These are phyloP conservation scores for Massariosphaeria phaeospora DNA, from an alignment of 495 filamentous ascomycete species.

Conservation along the genomic window DNA sequence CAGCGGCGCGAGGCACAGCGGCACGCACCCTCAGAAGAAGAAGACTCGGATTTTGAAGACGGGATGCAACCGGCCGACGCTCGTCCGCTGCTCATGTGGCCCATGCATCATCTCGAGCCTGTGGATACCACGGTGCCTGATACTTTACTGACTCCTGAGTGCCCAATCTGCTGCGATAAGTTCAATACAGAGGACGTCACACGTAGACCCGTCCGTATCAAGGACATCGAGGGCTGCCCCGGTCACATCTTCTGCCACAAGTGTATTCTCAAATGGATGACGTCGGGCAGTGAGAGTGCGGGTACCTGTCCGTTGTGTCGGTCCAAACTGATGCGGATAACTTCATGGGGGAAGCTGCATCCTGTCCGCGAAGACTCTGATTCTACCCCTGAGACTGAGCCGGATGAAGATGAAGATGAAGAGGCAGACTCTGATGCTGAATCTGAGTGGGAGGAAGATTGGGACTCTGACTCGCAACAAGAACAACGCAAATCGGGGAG, in stretches of 20 bases:
- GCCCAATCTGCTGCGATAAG: background rate
- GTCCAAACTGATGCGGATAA: background rate
- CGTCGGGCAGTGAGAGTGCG: background rate
- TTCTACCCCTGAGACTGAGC: too few species aligned
- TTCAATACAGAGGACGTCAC: background rate
- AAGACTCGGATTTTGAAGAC: too few species aligned
- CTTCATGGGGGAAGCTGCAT: too few species aligned
- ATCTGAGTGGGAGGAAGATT: background rate
- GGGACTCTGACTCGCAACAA: too few species aligned
- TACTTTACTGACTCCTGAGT: background rate
- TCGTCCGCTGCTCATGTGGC: background rate
- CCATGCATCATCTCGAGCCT: constrained; percentile 1
- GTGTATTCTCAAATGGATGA: background rate
- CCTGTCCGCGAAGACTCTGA: too few species aligned
- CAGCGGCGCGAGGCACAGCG: background rate
- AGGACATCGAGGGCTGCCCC: background rate
- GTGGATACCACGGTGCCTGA: background rate
- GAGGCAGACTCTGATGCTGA: background rate
- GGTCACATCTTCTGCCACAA: background rate
- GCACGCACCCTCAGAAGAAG: background rate
- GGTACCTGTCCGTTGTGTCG: background rate
- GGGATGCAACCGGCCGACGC: background rate
- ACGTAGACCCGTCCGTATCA: background rate
- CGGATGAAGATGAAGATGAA: background rate
- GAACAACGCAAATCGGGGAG: too few species aligned